phyloP scores from a whole-genome alignment of 1,139 yeast species.

The Diutina pseudorugosa region DNA sequence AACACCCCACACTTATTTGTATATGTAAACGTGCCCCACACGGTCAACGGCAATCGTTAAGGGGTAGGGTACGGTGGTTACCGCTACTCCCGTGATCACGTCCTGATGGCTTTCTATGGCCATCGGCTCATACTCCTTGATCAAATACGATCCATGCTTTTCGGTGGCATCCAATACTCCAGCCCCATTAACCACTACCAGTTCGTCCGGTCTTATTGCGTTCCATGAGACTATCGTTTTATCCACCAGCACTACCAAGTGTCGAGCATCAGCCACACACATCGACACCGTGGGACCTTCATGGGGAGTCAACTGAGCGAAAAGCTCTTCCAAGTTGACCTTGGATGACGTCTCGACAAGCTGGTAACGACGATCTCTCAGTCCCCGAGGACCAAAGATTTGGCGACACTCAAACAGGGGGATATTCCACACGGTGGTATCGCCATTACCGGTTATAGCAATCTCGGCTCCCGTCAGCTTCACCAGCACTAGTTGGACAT shows the following conservation, averaged over 20 bases:
- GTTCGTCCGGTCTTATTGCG: conserved; percentile 8
- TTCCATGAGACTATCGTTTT: conserved; percentile 11
- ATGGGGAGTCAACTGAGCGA: conserved; percentile 10
- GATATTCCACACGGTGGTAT: conserved; percentile 68
- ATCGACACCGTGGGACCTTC: conserved; percentile 7
- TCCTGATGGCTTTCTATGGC: conserved; percentile 26
- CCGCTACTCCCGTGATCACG: conserved; percentile 34
- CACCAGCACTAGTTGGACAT: conserved; percentile 19
- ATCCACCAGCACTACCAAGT: conserved; percentile 14
- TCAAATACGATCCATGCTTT: conserved; percentile 5
- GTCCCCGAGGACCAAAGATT: conserved; percentile 26
- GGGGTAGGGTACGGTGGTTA: conserved; percentile 38
- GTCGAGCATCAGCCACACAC: conserved; percentile 23
- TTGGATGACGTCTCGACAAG: conserved; percentile 19
- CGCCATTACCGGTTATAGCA: conserved; percentile 47
- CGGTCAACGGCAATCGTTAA: conserved; percentile 56
- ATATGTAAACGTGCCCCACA: conserved; percentile 48
- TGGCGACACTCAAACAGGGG: conserved; percentile 53
- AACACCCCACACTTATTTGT: conserved; percentile 18
- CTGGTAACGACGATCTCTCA: conserved; percentile 20
- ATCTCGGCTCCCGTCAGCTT: conserved; percentile 15
- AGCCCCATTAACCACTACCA: conserved; percentile 9
- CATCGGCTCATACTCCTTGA: neutral
- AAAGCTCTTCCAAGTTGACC: conserved; percentile 12
- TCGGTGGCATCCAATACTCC: conserved; percentile 7